A percentile compares a stretch with the other conserved stretches of the same genome.
Conservation (phyloP, 768 basidiomycete genomes). For the Kwoniella dendrophila region DNA sequence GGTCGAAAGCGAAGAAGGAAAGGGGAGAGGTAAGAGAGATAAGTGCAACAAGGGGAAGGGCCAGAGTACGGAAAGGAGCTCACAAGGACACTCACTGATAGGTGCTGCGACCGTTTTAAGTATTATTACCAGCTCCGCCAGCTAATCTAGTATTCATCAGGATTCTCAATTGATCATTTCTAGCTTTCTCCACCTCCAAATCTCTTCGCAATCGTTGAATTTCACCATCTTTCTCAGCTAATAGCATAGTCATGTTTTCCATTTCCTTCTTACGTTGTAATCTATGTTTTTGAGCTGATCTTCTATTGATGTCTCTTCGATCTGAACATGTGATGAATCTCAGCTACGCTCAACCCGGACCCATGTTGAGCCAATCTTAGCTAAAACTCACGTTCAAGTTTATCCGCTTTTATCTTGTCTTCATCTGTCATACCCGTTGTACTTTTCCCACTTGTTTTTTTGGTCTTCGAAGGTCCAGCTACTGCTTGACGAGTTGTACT, state of each 20-base stretch:
- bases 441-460: conserved; percentile 4
- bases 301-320: conserved; percentile 30
- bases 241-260: conserved; percentile 9
- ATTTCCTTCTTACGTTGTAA: conserved; percentile 24
- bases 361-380: neutral
- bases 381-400: conserved; percentile 23
- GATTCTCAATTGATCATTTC: conserved; percentile 21
- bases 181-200: conserved; percentile 22
- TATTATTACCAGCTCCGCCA: neutral
- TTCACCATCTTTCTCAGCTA: conserved; percentile 17
- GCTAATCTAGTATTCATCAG: conserved; percentile 19
- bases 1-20: too few species aligned
- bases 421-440: conserved; percentile 1
- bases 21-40: too few species aligned
- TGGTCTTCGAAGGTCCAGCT: conserved; percentile 7
- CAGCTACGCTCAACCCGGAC: neutral
- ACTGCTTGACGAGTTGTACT: neutral
- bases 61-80: too few species aligned
- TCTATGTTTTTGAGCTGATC: conserved; percentile 37
- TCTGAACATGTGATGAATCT: conserved; percentile 8
- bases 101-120: too few species aligned
- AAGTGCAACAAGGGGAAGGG: too few species aligned
- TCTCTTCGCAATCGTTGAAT: conserved; percentile 20
- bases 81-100: too few species aligned
- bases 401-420: conserved; percentile 14